Conservation (phyloP, 2,329 filamentous ascomycete species). For the Diaporthe vaccinii region DNA sequence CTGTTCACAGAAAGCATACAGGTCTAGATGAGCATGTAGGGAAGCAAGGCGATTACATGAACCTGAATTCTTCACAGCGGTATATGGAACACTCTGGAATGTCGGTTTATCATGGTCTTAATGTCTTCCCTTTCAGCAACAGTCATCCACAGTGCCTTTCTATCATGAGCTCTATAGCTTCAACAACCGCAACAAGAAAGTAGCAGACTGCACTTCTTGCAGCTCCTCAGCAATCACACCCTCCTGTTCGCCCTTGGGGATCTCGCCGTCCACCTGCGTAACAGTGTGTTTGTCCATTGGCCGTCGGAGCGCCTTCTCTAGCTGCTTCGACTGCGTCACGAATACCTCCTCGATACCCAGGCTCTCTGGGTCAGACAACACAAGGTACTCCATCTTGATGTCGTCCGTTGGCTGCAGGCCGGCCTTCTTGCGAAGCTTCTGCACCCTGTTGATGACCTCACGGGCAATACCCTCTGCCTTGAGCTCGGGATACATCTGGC, state of each 20-base stretch:
- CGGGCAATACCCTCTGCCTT: conserved; percentile 82
- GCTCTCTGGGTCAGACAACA: conserved; percentile 83
- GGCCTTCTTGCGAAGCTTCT: conserved; percentile 93
- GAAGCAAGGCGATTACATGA: not conserved
- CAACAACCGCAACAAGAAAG: conserved; percentile 71
- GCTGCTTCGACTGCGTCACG: conserved; percentile 73
- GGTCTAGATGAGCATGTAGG: conserved; percentile 26
- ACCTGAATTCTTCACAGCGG: not conserved
- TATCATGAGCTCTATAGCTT: conserved; percentile 36
- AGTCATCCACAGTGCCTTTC: not conserved
- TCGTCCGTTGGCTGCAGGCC: conserved; percentile 93
- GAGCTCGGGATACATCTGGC: conserved; percentile 83
- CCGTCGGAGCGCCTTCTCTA: conserved; percentile 83
- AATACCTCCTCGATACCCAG: conserved; percentile 81
- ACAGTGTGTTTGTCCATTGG: conserved; percentile 79
- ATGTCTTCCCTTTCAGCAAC: not conserved
- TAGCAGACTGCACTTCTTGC: conserved; percentile 87
- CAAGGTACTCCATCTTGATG: conserved; percentile 92
- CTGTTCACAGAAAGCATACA: conserved; percentile 38
- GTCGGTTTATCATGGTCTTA: conserved; percentile 20
- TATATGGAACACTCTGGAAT: too few species aligned
- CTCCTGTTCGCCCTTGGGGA: conserved; percentile 63
- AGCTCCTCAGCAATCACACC: conserved; percentile 84
- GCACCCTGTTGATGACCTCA: conserved; percentile 94
- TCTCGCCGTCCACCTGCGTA: conserved; percentile 71